Base-by-base conservation (phyloP, 2,329 filamentous ascomycete genomes). In the Botrytis pseudocinerea region DNA sequence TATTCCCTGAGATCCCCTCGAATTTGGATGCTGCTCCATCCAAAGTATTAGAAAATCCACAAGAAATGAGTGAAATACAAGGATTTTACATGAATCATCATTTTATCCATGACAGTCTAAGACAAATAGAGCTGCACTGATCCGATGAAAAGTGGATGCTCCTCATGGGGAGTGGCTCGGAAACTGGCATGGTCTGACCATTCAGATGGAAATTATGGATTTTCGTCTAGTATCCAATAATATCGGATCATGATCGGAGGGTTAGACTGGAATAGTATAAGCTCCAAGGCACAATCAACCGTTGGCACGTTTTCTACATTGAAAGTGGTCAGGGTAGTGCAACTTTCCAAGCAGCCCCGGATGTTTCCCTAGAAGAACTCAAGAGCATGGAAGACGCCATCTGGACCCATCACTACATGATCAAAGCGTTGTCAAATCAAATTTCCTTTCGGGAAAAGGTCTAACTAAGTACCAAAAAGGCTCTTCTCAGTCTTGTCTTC, bases 351-450 rank as follows among this genome's bases (percentile, higher is more conserved):
- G 46, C 46, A 57, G 64, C 69, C 69, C 61, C 69, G 20, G 46
- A 71, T 69, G 32, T 69, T 69, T 60, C 59, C 59, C 42, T 40
- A 18, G 57, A 70, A 48, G 57, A 42, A 40, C 28, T 40, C 9
- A 69, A 60, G 28, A 69, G 69, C 60, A 71, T 70, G 40, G 69
- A 70, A 70, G 60, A 64, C 69, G 69, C 57, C 44, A 70, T 70
- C 69, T 70, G 57, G 69, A 64, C 57, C 69, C 57, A 63, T 70
- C 69, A 38, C 57, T 54, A 38, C 22, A 66, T 66, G 68, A 70
- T 51, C 69, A 64, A 64, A 46, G 69, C 59, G 38, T 22, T 51
- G 28, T 61, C 32, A 48, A 71, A 59, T 46, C 46, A 51, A 66
- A 42, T 71, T 66, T 71, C 46, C 61, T 22, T 51, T 54, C 69